Evolutionary conservation across 2,329 filamentous ascomycete species (phyloP), one percentile per base, ranked within the genome.

Genomic region (Fusarium mexicanum): DNA sequence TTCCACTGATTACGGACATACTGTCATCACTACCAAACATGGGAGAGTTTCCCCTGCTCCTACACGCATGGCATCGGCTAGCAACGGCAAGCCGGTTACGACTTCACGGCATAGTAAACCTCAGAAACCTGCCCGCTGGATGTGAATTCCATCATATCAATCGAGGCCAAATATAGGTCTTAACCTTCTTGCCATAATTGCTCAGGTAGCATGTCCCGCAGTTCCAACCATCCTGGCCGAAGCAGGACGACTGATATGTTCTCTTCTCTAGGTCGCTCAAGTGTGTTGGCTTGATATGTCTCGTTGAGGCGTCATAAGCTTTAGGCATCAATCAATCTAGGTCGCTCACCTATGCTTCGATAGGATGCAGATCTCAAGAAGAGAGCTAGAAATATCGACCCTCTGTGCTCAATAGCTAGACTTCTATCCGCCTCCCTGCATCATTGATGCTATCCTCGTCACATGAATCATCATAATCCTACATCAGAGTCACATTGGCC

Each of bases 171-270:
- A 0, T 18, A 18, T 18, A 37, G 35, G 18, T 37, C 16, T 37
- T 0, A 18, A 0, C 5, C 0, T 10, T 10, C 18, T 29, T 29
- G 2, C 0, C 2, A 29, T 10, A 3, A 6, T 5, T 14, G 7
- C 12, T 14, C 0, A 14, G 24, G 8, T 6, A 3, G 5, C 17
- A 53, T 8, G 9, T 3, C n/a, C 1, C 3, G 2, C 4, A 13
- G 10, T 1, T 33, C 18, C 10, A 13, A 31, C 7, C 18, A 33
- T n/a, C 10, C 18, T 50, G 3, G 22, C 7, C 5, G 3, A 9
- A 4, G 47, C 9, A 17, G 14, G 9, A n/a, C 11, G 2, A 33
- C 12, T 33, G 22, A 8, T 6, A 24, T 18, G 29, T 13, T 18
- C 8, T 50, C 22, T 5, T 50, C 22, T 31, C n/a, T n/a, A n/a